Conservation (phyloP, 2,329 filamentous ascomycete species). For the Fusarium sp. region DNA sequence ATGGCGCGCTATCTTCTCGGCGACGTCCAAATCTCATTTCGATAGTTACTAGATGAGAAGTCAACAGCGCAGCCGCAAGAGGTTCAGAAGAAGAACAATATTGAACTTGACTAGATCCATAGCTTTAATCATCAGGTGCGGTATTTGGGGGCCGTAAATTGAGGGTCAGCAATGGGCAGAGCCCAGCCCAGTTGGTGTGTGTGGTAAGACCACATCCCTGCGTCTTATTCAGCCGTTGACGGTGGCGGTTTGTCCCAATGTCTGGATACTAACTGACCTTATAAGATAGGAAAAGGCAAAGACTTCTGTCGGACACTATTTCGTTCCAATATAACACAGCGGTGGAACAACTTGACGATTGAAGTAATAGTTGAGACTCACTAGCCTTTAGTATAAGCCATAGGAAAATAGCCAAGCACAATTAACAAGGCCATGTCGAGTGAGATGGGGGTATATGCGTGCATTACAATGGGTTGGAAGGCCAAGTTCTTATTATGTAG, state of each 20-base stretch:
- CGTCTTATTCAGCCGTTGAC: neutral
- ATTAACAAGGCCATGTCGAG: too few relatives aligned
- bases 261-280: neutral
- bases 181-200: too few relatives aligned
- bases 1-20: conserved; percentile 3
- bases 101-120: neutral
- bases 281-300: neutral
- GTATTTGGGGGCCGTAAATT: conserved; percentile 3
- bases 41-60: too few relatives aligned
- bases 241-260: neutral
- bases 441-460: too few relatives aligned
- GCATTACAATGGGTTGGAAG: too few relatives aligned
- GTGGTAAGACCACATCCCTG: neutral
- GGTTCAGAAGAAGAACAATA: neutral
- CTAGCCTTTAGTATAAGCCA: neutral
- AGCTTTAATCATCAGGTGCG: conserved; percentile 3
- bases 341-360: neutral
- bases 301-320: neutral
- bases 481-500: too few relatives aligned
- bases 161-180: neutral
- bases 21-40: conserved; percentile 15
- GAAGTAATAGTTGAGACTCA: neutral
- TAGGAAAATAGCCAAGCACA: neutral
- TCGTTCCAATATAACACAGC: too few relatives aligned
- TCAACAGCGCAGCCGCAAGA: neutral